A percentile compares a stretch with the other conserved stretches of the same genome.
Conservation (phyloP, 805 yeast species). For the Metschnikowia chrysomelidarum region DNA sequence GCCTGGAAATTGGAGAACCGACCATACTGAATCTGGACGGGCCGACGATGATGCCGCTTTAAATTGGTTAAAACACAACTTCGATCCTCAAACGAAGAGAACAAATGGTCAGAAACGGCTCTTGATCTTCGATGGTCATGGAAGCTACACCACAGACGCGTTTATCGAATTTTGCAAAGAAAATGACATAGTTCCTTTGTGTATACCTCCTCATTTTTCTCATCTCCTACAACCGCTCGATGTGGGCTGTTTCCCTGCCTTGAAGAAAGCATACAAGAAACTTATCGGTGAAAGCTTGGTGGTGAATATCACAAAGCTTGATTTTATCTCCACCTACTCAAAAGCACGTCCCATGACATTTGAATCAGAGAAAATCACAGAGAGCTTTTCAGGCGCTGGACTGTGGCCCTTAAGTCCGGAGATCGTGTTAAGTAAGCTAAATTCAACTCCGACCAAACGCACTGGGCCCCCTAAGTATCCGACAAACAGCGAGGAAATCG, state of each 20-base stretch:
- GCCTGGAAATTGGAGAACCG: not conserved
- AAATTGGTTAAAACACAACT: not conserved
- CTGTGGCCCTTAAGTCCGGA: not conserved
- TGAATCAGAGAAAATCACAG: not conserved
- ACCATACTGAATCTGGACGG: not conserved
- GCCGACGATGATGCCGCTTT: not conserved
- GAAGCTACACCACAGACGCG: not conserved
- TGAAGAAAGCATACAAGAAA: not conserved
- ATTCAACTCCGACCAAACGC: too few species aligned
- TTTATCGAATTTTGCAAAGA: not conserved
- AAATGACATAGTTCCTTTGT: not conserved
- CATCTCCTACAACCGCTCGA: not conserved
- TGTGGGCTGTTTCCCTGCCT: conserved; percentile 1
- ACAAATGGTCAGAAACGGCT: not conserved
- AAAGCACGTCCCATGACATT: not conserved
- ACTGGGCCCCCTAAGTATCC: too few species aligned
- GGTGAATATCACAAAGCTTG: not conserved
- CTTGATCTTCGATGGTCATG: not conserved
- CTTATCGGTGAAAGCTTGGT: not conserved
- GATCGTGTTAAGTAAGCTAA: too few species aligned
- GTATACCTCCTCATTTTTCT: not conserved
- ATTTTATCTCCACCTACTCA: not conserved
- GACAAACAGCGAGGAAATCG: too few species aligned
- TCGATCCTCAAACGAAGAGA: not conserved
- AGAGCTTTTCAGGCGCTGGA: not conserved